Conservation (phyloP, 2,329 filamentous ascomycete species). For the Clathrospora elynae region DNA sequence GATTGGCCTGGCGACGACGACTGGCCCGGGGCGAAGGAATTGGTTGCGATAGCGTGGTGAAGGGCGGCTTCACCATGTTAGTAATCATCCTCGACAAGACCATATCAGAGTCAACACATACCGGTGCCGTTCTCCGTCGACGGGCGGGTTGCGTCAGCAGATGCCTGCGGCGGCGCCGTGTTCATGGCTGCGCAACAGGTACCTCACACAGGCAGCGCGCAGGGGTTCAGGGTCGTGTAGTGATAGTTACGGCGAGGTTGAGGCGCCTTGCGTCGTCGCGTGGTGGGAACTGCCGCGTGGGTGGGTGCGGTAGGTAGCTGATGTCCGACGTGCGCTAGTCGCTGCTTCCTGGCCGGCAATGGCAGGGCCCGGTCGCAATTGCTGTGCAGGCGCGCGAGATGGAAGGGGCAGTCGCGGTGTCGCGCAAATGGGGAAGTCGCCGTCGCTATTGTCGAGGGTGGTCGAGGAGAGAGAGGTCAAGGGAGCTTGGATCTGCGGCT, state of each 20-base stretch:
- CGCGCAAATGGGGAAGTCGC: slow-evolving; percentile 25
- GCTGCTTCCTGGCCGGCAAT: slow-evolving; percentile 23
- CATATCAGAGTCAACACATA: slow-evolving; percentile 26
- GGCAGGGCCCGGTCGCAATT: slow-evolving; percentile 27
- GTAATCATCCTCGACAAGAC: not conserved
- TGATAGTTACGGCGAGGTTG: slow-evolving; percentile 19
- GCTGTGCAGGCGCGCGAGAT: slow-evolving; percentile 33
- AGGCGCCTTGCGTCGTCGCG: slow-evolving; percentile 13
- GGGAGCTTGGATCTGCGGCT: slow-evolving; percentile 37
- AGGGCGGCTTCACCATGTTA: slow-evolving; percentile 6
- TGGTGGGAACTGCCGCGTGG: slow-evolving; percentile 20
- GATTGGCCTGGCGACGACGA: slow-evolving; percentile 37
- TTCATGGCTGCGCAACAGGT: slow-evolving; percentile 44
- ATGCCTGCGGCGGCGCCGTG: slow-evolving; percentile 37
- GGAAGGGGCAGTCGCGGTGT: slow-evolving; percentile 33
- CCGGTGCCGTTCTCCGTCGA: slow-evolving; percentile 42
- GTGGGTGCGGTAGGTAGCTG: slow-evolving; percentile 21
- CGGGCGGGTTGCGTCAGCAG: slow-evolving; percentile 34
- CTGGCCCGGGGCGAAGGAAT: slow-evolving; percentile 26
- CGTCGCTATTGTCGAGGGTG: slow-evolving; percentile 27
- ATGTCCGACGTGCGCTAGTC: slow-evolving; percentile 18
- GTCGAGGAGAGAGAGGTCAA: slow-evolving; percentile 29
- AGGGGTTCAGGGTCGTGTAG: slow-evolving; percentile 10
- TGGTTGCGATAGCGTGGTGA: slow-evolving; percentile 10
- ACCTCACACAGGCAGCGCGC: slow-evolving; percentile 23